Percentiles rank a stretch among this genome's conserved stretches.
Evolutionary conservation across 2,329 filamentous ascomycete species (phyloP).

Genomic region (Elsinoe australis): DNA sequence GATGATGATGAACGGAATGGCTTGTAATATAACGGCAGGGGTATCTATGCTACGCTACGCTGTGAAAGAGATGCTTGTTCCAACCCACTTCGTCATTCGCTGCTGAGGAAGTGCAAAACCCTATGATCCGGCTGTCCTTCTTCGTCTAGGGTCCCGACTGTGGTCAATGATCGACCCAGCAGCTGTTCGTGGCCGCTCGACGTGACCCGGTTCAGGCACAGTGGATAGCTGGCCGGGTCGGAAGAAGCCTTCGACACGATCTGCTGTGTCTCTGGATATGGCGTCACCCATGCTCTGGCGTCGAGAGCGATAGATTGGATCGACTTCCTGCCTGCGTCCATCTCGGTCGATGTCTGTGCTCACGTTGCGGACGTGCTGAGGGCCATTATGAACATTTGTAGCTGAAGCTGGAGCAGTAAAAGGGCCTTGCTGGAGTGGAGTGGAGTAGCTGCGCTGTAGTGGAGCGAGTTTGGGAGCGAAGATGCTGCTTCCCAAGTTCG

Average conservation of each 20-base stretch:
- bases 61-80: background rate
- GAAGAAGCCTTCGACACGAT: constrained; percentile 6
- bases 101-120: too few relatives aligned
- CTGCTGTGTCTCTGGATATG: background rate
- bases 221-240: background rate
- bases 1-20: too few relatives aligned
- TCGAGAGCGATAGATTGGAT: background rate
- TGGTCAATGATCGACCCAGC: constrained; percentile 13
- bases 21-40: background rate
- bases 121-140: too few relatives aligned
- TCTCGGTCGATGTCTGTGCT: background rate
- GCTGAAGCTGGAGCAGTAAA: background rate
- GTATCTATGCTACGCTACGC: background rate
- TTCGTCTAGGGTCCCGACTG: constrained; percentile 19
- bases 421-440: background rate
- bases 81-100: too few relatives aligned
- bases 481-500: background rate
- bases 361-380: background rate
- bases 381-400: background rate
- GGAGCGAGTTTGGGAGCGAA: background rate
- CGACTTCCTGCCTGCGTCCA: constrained; percentile 1
- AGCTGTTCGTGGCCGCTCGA: background rate
- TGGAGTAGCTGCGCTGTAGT: background rate
- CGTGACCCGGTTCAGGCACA: background rate
- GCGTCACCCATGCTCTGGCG: constrained; percentile 13